These are phyloP conservation scores for Neoboletus magnificus DNA, from an alignment of 768 basidiomycete species.

Conservation along the genomic window DNA sequence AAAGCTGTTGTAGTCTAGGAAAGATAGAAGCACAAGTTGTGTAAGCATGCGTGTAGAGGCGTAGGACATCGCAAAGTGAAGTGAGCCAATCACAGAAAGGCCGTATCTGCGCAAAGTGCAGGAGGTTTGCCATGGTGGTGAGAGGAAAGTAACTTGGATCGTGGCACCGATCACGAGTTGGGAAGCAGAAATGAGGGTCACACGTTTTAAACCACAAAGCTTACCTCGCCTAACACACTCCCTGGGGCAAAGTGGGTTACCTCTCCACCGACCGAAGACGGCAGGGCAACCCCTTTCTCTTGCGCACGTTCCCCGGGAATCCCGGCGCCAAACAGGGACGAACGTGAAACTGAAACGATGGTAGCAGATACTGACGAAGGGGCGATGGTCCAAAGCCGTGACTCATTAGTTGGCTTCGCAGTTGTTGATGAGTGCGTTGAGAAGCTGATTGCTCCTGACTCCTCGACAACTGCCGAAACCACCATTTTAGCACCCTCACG, in stretches of 20 bases:
- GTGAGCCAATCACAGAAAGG: conserved; percentile 7
- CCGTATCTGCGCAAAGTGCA: conserved; percentile 10
- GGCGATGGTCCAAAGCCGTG: conserved; percentile 18
- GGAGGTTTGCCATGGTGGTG: neutral
- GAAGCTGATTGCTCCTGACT: conserved; percentile 5
- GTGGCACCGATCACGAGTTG: neutral
- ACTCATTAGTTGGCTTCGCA: conserved; percentile 6
- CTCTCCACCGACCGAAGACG: neutral
- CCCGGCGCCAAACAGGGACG: conserved; percentile 24
- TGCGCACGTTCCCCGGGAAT: conserved; percentile 1
- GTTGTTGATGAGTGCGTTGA: conserved; percentile 9
- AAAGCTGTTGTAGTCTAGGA: conserved; percentile 4
- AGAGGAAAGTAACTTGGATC: neutral
- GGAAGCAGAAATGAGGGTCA: conserved; percentile 4
- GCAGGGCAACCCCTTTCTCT: neutral
- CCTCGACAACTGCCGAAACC: neutral
- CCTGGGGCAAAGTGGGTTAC: conserved; percentile 26
- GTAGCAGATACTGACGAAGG: conserved; percentile 1
- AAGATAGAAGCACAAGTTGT: conserved; percentile 8
- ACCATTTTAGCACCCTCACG: neutral
- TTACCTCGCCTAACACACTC: conserved; percentile 32
- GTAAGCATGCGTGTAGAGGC: conserved; percentile 4
- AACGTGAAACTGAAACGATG: conserved; percentile 16
- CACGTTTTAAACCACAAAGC: conserved; percentile 9
- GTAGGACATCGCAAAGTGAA: neutral